phyloP scores from a whole-genome alignment of 2,329 filamentous ascomycete species.

The Sporothrix euskadiensis region DNA sequence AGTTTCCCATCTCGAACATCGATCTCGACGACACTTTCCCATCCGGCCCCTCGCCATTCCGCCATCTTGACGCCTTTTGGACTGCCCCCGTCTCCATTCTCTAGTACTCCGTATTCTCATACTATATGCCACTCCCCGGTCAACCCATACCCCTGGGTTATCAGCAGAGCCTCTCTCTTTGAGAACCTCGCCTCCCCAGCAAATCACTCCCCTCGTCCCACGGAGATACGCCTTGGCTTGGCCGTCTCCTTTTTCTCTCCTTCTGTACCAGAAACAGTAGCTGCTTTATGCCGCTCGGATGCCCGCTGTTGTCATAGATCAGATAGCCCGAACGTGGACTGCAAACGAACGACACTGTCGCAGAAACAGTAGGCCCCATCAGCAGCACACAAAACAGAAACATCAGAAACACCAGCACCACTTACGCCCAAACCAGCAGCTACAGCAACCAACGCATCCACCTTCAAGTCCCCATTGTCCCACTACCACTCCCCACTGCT shows the following conservation, averaged over 20 bases:
- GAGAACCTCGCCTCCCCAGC: background rate
- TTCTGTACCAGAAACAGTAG: conserved; percentile 28
- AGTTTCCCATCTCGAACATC: conserved; percentile 25
- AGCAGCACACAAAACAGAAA: background rate
- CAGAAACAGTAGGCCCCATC: conserved; percentile 17
- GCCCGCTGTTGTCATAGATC: conserved; percentile 56
- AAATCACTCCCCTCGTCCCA: background rate
- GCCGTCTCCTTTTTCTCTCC: background rate
- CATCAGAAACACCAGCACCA: conserved; percentile 14
- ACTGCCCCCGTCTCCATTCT: background rate
- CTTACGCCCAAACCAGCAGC: background rate
- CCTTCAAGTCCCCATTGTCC: conserved; percentile 6
- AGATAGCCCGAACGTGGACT: conserved; percentile 53
- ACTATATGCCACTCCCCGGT: background rate
- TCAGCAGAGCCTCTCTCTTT: conserved; percentile 25
- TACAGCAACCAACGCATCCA: conserved; percentile 15
- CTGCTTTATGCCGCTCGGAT: conserved; percentile 52
- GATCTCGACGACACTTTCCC: conserved; percentile 17
- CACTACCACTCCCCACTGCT: background rate
- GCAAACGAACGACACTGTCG: conserved; percentile 44
- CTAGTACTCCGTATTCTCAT: background rate
- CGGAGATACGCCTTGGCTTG: background rate
- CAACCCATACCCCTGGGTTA: conserved; percentile 11
- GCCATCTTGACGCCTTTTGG: background rate
- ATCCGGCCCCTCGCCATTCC: conserved; percentile 6